A percentile compares a stretch with the other conserved stretches of the same genome.
Conservation (phyloP, 352 stramenopile genomes). For the Halophytophthora polymorphica region DNA sequence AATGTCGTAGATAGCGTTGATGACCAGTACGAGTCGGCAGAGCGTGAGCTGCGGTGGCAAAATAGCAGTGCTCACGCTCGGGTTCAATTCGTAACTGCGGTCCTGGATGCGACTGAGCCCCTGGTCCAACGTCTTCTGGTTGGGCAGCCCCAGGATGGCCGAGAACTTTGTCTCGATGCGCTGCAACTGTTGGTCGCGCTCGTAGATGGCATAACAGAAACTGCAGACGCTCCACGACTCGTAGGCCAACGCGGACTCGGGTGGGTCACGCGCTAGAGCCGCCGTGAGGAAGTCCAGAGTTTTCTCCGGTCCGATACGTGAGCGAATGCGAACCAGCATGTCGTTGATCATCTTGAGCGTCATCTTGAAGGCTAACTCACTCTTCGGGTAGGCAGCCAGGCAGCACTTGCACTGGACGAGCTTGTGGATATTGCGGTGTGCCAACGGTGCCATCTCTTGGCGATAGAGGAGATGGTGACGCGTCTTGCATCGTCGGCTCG, state of each 20-base stretch:
- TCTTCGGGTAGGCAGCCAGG: conserved; percentile 61
- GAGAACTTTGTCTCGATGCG: conserved; percentile 67
- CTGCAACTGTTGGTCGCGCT: conserved; percentile 76
- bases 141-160: conserved; percentile 40
- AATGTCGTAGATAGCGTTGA: conserved; percentile 84
- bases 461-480: conserved; percentile 16
- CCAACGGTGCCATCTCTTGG: conserved; percentile 19
- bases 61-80: conserved; percentile 32
- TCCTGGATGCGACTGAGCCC: conserved; percentile 58
- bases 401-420: conserved; percentile 81
- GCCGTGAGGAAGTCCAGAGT: conserved; percentile 43
- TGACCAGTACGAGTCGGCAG: conserved; percentile 69
- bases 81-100: conserved; percentile 39
- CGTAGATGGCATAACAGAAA: conserved; percentile 83
- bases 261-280: conserved; percentile 37
- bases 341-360: conserved; percentile 87
- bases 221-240: conserved; percentile 85
- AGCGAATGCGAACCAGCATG: conserved; percentile 64
- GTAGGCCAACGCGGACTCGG: conserved; percentile 63
- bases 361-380: conserved; percentile 86
- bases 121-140: conserved; percentile 22
- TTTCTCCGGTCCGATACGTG: conserved; percentile 49
- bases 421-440: conserved; percentile 66
- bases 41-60: conserved; percentile 70
- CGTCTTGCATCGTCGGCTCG: conserved; percentile 13